Conservation (phyloP, 2,329 filamentous ascomycete genomes). For the Xylariales sp. region DNA sequence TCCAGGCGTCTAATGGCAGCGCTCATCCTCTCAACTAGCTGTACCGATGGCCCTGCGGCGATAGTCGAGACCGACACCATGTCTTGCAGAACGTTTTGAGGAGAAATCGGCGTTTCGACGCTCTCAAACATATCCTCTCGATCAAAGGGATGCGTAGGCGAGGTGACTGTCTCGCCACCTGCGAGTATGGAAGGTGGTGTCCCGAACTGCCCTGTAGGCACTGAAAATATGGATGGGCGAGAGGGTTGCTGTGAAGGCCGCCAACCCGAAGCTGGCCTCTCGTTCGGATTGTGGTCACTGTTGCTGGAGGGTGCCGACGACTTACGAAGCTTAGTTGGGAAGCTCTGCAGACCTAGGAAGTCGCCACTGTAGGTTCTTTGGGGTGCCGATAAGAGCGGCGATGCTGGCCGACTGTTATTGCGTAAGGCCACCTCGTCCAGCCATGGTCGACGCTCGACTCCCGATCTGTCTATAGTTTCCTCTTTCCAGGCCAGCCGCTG, state of each 20-base stretch:
- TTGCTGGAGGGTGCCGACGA: constrained; percentile 47
- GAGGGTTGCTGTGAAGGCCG: constrained; percentile 46
- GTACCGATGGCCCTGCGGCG: constrained; percentile 85
- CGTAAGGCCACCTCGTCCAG: constrained; percentile 45
- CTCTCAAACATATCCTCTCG: constrained; percentile 44
- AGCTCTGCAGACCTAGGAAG: constrained; percentile 41
- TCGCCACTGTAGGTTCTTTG: constrained; percentile 51
- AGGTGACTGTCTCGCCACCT: constrained; percentile 35
- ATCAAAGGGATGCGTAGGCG: constrained; percentile 41
- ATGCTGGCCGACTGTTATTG: constrained; percentile 48
- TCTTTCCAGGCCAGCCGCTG: constrained; percentile 36
- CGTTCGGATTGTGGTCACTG: constrained; percentile 34
- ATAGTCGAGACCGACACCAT: constrained; percentile 86
- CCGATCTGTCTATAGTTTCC: constrained; percentile 35
- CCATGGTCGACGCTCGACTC: constrained; percentile 44
- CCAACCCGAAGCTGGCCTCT: constrained; percentile 35
- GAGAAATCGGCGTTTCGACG: constrained; percentile 53
- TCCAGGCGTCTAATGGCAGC: constrained; percentile 87
- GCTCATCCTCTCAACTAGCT: constrained; percentile 94
- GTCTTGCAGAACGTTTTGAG: constrained; percentile 70
- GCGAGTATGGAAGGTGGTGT: constrained; percentile 41
- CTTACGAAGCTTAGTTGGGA: constrained; percentile 38
- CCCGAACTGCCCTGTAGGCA: constrained; percentile 28
- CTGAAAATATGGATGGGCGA: constrained; percentile 36
- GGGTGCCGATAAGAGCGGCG: constrained; percentile 45